These are phyloP conservation scores for Septoria linicola DNA, from an alignment of 2,329 filamentous ascomycete species.

Conservation along the genomic window DNA sequence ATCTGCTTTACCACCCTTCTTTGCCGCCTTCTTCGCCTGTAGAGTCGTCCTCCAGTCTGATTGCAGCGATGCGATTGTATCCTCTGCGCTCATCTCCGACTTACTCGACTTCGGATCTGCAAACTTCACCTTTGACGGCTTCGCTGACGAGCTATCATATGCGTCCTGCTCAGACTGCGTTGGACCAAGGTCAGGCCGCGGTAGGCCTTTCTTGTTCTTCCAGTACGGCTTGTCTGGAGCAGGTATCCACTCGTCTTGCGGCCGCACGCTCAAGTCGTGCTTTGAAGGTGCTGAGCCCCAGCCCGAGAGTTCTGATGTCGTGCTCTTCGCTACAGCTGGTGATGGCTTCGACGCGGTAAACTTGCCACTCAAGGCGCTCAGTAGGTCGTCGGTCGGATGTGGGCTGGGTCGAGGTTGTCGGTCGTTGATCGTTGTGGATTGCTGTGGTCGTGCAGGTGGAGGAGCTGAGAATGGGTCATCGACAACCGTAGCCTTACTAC, in stretches of 20 bases:
- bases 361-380: constrained; percentile 23
- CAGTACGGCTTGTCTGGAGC: constrained; percentile 32
- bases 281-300: constrained; percentile 28
- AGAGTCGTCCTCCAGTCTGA: constrained; percentile 29
- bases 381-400: constrained; percentile 31
- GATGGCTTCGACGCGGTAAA: neutral
- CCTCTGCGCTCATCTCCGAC: constrained; percentile 11
- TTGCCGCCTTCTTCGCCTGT: constrained; percentile 30
- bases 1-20: constrained; percentile 13
- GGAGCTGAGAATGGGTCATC: constrained; percentile 31
- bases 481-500: constrained; percentile 36
- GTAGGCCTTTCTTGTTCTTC: constrained; percentile 27
- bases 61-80: constrained; percentile 27
- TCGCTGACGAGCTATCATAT: constrained; percentile 19
- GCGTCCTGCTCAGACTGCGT: constrained; percentile 17
- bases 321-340: neutral
- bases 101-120: constrained; percentile 13
- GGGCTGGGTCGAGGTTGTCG: constrained; percentile 27
- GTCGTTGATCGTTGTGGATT: constrained; percentile 32
- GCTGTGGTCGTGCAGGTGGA: constrained; percentile 2
- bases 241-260: constrained; percentile 28
- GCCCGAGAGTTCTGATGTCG: constrained; percentile 14
- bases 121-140: constrained; percentile 25
- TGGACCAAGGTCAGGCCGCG: constrained; percentile 28
- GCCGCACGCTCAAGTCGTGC: constrained; percentile 14